Base-by-base conservation (phyloP, 352 stramenopile species). In the Globisporangium carolinianum region DNA sequence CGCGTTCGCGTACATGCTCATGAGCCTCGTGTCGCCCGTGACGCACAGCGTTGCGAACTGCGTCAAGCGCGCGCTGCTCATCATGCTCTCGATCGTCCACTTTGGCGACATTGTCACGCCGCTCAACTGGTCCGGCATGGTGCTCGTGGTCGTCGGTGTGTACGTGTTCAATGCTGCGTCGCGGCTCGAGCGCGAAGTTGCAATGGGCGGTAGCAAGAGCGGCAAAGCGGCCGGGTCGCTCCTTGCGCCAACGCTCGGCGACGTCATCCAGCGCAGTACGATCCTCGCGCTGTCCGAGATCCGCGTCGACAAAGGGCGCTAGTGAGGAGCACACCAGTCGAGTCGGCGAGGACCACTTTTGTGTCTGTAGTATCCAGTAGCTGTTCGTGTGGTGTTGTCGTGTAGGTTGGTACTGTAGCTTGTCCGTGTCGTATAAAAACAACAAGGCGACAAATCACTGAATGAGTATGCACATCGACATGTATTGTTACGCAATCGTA, bases 41-140 rank as follows among this genome's bases (percentile, higher is more conserved):
- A 94, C 84, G 55, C 86, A 96, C 68, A 95, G 84, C 55, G 89
- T 97, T 42, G 85, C 83, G 17, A 97, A 96, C 69, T 96, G 87
- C 54, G 77, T 96, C 51, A 97, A 97, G 72, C 79, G 89, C 32
- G 80, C 87, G 41, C 67, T 96, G 55, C 84, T 96, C 46, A 95
- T 97, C 52, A 85, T 88, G 70, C 76, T 95, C 46, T 96, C 87
- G 35, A 96, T 97, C 62, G 88, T 84, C 49, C 86, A 91, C 61
- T 97, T 93, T 64, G 87, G 88, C 47, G 90, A 97, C 62, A 64
- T 75, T 39, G 76, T 96, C 53, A 95, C 86, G 48, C 71, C 68
- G 49, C 71, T 85, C 41, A 94, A 94, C 61, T 89, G 84, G 76
- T 76, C 75, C 12, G 89, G 89, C 47, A 95, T 97, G 66, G 59